phyloP scores from a whole-genome alignment of 257 asterid species.

The Leonotis leonurus region DNA sequence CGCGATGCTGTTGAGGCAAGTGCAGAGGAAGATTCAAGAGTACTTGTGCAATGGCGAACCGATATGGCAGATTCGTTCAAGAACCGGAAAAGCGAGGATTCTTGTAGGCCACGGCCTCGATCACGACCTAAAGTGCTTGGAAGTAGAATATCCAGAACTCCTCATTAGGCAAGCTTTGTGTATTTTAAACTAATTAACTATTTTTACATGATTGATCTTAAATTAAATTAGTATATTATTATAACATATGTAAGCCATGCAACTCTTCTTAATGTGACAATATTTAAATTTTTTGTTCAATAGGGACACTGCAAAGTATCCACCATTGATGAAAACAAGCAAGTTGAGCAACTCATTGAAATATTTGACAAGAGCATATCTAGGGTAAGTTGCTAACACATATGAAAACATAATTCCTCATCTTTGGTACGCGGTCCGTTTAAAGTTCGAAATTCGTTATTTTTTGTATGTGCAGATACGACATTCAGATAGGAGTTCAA shows the following conservation, averaged over 20 bases:
- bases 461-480: constrained; percentile 41
- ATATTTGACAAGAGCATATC: constrained; percentile 66
- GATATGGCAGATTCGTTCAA: constrained; percentile 73
- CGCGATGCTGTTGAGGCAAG: constrained; percentile 64
- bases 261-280: too few species aligned
- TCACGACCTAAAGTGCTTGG: constrained; percentile 78
- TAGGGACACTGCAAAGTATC: constrained; percentile 87
- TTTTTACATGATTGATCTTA: too few species aligned
- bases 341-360: constrained; percentile 90
- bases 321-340: constrained; percentile 86
- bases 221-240: too few species aligned
- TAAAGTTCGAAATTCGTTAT: too few species aligned
- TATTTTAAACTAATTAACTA: background rate
- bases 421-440: background rate
- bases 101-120: constrained; percentile 87
- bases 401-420: too few species aligned
- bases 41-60: constrained; percentile 87
- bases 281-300: background rate
- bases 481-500: constrained; percentile 71
- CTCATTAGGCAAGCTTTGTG: constrained; percentile 72
- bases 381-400: constrained; percentile 79
- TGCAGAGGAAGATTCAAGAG: constrained; percentile 74
- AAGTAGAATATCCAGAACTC: constrained; percentile 58
- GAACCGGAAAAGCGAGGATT: constrained; percentile 68
- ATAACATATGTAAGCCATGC: too few species aligned